phyloP scores from a whole-genome alignment of 2,329 filamentous ascomycete species.

The Purpureocillium lavendulum region DNA sequence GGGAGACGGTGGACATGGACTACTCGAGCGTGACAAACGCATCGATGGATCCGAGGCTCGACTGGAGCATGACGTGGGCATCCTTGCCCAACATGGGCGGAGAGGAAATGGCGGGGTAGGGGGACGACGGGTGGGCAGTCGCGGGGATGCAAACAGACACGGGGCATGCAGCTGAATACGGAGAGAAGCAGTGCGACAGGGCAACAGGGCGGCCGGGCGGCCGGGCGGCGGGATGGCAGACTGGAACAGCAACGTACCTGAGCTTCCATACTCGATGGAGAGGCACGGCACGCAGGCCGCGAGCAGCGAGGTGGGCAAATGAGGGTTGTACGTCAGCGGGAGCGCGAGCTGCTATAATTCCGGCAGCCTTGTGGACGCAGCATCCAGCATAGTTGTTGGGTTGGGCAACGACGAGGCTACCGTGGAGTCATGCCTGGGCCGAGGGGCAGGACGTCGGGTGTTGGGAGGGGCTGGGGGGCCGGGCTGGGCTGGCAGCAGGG shows the following conservation, averaged over 20 bases:
- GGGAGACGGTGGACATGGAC: no score
- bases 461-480: neutral
- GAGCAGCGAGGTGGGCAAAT: constrained; percentile 2
- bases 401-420: constrained; percentile 27
- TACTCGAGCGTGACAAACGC: no score
- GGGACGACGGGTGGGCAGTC: neutral
- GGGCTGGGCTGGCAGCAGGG: neutral
- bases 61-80: neutral
- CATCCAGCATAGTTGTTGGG: constrained; percentile 33
- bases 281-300: constrained; percentile 7
- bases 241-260: constrained; percentile 27
- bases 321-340: constrained; percentile 6
- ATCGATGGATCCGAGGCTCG: no score
- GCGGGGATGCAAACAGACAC: neutral
- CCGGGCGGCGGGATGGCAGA: neutral
- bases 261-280: constrained; percentile 32
- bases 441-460: constrained; percentile 6
- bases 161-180: no score
- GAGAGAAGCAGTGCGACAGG: neutral
- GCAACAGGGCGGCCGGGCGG: neutral
- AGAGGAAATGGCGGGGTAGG: neutral
- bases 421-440: constrained; percentile 30
- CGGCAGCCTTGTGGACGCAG: constrained; percentile 30
- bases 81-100: neutral
- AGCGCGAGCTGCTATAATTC: constrained; percentile 32